Evolutionary conservation across 345 rosid species (phyloP).

Genomic region (Raphanus sativus): DNA sequence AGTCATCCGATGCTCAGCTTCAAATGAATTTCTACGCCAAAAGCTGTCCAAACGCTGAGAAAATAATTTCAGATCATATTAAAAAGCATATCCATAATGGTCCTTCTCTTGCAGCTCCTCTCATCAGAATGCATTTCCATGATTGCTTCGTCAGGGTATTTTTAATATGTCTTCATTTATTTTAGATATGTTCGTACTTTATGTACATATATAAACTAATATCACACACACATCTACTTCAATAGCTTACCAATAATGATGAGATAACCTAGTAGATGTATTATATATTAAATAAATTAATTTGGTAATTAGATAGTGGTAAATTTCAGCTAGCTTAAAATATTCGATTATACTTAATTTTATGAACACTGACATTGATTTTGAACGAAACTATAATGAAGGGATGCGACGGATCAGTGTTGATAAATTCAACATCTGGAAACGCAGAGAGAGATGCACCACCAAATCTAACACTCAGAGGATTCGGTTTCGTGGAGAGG

Average conservation of each 20-base stretch:
- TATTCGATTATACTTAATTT: not conserved
- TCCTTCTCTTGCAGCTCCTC: conserved; percentile 73
- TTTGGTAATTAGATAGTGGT: not conserved
- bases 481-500: conserved; percentile 69
- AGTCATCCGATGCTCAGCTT: conserved; percentile 53
- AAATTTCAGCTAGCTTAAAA: conserved; percentile 6
- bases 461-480: conserved; percentile 72
- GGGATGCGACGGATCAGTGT: conserved; percentile 94
- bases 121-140: conserved; percentile 86
- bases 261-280: not conserved
- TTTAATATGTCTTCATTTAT: not conserved
- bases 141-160: conserved; percentile 82
- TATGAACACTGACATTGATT: not conserved
- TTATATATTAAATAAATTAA: not conserved
- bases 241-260: not conserved
- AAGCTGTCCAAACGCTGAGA: conserved; percentile 83
- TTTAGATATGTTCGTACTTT: not conserved
- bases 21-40: conserved; percentile 54
- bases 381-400: conserved; percentile 8
- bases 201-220: not conserved
- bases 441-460: conserved; percentile 56
- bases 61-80: conserved; percentile 57
- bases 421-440: conserved; percentile 67
- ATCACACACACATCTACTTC: not conserved
- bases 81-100: conserved; percentile 58